A percentile compares a stretch with the other conserved stretches of the same genome.
Conservation (phyloP, 768 basidiomycete genomes). For the Termitomyces sp. region DNA sequence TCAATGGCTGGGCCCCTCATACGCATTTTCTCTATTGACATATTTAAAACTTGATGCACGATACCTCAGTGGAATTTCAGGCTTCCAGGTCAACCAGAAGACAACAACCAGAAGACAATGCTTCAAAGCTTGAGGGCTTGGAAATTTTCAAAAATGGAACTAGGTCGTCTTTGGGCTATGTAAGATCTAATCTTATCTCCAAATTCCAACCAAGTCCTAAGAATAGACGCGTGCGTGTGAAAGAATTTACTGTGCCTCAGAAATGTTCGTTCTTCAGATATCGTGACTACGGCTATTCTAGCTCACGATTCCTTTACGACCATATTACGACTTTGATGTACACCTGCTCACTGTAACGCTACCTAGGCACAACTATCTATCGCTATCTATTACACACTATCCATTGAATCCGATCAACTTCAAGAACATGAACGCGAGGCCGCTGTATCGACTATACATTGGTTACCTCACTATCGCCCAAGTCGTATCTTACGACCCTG, state of each 20-base stretch:
- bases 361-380: constrained; percentile 6
- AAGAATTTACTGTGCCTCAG: neutral
- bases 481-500: constrained; percentile 20
- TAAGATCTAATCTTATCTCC: constrained; percentile 11
- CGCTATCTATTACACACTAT: constrained; percentile 3
- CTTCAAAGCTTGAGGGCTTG: too few relatives aligned
- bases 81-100: neutral
- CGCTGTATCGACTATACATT: constrained; percentile 15
- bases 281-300: neutral
- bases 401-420: constrained; percentile 1
- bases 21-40: too few relatives aligned
- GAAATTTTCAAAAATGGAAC: neutral
- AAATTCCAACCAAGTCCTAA: neutral
- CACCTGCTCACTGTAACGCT: constrained; percentile 1
- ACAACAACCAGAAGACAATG: too few relatives aligned
- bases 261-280: too few relatives aligned
- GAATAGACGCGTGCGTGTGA: constrained; percentile 3
- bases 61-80: neutral
- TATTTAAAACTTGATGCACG: too few relatives aligned
- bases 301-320: constrained; percentile 12
- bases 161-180: neutral
- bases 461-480: constrained; percentile 9
- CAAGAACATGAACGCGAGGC: constrained; percentile 7
- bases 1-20: too few relatives aligned
- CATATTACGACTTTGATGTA: constrained; percentile 17